Evolutionary conservation across 2,329 filamentous ascomycete genomes (phyloP).

Genomic region (Colletotrichum chrysophilum): DNA sequence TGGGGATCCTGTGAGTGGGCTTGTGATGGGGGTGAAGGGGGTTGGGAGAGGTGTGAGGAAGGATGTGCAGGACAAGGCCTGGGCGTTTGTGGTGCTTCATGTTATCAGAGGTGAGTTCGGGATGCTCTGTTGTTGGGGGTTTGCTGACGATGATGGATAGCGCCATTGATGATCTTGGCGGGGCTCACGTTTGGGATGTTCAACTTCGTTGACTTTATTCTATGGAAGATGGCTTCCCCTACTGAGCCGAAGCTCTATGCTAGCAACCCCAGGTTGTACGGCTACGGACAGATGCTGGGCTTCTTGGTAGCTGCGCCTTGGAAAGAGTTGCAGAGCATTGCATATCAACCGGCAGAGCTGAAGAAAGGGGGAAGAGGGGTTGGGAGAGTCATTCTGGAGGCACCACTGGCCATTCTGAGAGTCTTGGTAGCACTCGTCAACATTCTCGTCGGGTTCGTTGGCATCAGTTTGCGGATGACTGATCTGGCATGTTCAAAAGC

Average conservation of each 20-base stretch:
- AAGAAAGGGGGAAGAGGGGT: background rate
- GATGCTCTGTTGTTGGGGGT: background rate
- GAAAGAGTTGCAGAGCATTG: background rate
- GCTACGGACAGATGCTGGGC: constrained; percentile 2
- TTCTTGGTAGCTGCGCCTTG: background rate
- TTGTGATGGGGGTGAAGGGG: background rate
- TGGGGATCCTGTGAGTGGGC: constrained; percentile 11
- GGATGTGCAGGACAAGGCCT: background rate
- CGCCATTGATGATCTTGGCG: constrained; percentile 8
- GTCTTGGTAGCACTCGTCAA: background rate
- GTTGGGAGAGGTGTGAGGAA: background rate
- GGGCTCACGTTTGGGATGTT: constrained; percentile 9
- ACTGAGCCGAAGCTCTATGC: constrained; percentile 11
- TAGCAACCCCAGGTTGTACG: constrained; percentile 13
- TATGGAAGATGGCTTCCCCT: constrained; percentile 11
- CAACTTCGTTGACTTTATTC: constrained; percentile 13
- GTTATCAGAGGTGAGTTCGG: constrained; percentile 5
- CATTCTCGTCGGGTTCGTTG: background rate
- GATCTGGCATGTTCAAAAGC: background rate
- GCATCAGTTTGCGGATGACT: background rate
- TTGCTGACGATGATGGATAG: background rate
- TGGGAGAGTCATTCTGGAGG: background rate
- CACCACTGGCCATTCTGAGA: background rate
- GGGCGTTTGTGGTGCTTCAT: background rate
- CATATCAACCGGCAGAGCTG: background rate